Percentiles rank a stretch among this genome's conserved stretches.
Evolutionary conservation across 1,139 yeast species (phyloP).

Genomic region (Zygotorulaspora mrakii): DNA sequence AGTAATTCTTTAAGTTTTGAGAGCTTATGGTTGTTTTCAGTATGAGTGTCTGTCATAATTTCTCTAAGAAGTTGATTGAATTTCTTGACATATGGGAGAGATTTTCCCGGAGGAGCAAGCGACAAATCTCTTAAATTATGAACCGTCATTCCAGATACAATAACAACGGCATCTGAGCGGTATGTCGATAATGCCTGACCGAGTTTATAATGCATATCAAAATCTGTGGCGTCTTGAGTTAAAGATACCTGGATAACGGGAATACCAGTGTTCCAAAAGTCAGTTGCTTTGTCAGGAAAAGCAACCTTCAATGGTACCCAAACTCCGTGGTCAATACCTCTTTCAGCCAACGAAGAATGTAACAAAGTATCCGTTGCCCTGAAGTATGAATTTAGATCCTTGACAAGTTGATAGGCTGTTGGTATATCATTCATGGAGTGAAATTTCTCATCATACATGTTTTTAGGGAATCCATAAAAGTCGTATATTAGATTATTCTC

Average conservation of each 20-base stretch:
- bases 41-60: slow-evolving; percentile 38
- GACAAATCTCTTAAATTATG: slow-evolving; percentile 59
- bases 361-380: slow-evolving; percentile 28
- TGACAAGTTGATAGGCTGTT: slow-evolving; percentile 46
- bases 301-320: slow-evolving; percentile 81
- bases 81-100: slow-evolving; percentile 45
- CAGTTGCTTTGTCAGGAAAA: slow-evolving; percentile 44
- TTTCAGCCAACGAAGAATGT: slow-evolving; percentile 40
- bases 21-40: slow-evolving; percentile 33
- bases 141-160: slow-evolving; percentile 76
- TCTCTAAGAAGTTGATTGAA: slow-evolving; percentile 48
- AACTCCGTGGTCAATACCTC: slow-evolving; percentile 79
- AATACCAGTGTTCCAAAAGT: slow-evolving; percentile 43
- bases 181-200: slow-evolving; percentile 54
- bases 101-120: too few relatives aligned
- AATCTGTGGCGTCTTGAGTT: slow-evolving; percentile 42
- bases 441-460: slow-evolving; percentile 61
- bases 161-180: slow-evolving; percentile 50
- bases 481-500: slow-evolving; percentile 55
- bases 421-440: slow-evolving; percentile 44
- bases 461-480: slow-evolving; percentile 64
- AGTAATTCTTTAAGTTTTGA: slow-evolving; percentile 39
- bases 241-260: slow-evolving; percentile 68
- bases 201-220: slow-evolving; percentile 47
- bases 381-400: slow-evolving; percentile 35